phyloP scores from a whole-genome alignment of 495 filamentous ascomycete genomes.

The Parachaetomium inaequale region DNA sequence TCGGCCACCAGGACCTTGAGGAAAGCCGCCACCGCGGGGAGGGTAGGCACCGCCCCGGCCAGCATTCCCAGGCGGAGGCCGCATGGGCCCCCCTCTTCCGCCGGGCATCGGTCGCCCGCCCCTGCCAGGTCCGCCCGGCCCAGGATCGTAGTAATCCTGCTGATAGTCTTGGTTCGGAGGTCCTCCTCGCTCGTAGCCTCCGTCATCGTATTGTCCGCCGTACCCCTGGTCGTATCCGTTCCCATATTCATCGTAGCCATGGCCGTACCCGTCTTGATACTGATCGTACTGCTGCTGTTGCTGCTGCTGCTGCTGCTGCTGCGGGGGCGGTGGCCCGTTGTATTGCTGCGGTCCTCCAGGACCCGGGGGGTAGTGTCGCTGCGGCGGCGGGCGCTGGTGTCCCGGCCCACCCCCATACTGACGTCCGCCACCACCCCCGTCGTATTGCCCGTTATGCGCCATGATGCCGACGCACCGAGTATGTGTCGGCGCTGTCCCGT shows the following conservation, averaged over 20 bases:
- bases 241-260: constrained; percentile 38
- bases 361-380: constrained; percentile 42
- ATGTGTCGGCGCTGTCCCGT: background rate
- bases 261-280: constrained; percentile 52
- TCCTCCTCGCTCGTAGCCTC: constrained; percentile 46
- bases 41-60: constrained; percentile 38
- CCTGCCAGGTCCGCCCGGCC: constrained; percentile 34
- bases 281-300: constrained; percentile 49
- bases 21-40: constrained; percentile 32
- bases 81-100: constrained; percentile 45
- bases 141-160: constrained; percentile 44
- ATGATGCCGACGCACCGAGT: constrained; percentile 29
- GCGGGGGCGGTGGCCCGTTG: constrained; percentile 46
- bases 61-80: constrained; percentile 31
- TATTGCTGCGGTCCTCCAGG: constrained; percentile 45
- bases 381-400: constrained; percentile 49
- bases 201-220: constrained; percentile 50
- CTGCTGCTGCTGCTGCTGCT: constrained; percentile 49
- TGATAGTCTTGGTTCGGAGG: constrained; percentile 46
- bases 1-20: constrained; percentile 33
- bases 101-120: constrained; percentile 39
- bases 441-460: constrained; percentile 49
- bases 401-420: constrained; percentile 48
- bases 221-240: constrained; percentile 46
- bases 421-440: constrained; percentile 37